These are phyloP conservation scores for Hippophae tibetana DNA, from an alignment of 306 rosid genomes.

Conservation along the genomic window DNA sequence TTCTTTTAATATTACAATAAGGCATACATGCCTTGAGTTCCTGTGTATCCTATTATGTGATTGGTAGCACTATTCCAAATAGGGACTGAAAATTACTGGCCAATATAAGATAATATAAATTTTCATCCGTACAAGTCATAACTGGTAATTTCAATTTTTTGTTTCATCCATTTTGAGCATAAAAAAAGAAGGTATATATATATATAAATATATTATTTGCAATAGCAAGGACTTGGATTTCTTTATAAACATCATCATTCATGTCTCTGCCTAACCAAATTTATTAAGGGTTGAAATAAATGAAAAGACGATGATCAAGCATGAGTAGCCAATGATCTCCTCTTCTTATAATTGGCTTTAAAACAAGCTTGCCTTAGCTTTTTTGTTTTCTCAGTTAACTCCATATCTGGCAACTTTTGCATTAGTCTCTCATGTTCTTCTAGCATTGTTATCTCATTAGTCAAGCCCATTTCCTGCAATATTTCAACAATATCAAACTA, in stretches of 20 bases:
- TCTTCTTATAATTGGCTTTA: constrained; percentile 61
- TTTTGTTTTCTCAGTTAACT: constrained; percentile 40
- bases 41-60: no score
- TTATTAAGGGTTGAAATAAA: no score
- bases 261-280: no score
- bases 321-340: constrained; percentile 15
- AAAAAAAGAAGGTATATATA: not conserved
- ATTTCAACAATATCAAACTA: not conserved
- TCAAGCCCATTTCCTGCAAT: constrained; percentile 58
- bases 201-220: no score
- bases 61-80: no score
- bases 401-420: constrained; percentile 46
- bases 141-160: not conserved
- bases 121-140: not conserved
- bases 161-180: not conserved
- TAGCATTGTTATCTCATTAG: constrained; percentile 38
- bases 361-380: constrained; percentile 70
- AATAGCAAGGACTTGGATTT: no score
- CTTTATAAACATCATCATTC: no score
- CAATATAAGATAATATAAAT: not conserved
- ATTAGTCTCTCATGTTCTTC: constrained; percentile 44
- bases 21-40: no score
- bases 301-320: not conserved
- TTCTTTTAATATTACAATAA: no score
- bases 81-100: not conserved